phyloP scores from a whole-genome alignment of 1,284 basidiomycete genomes.

The Ceratobasidium theobromae region DNA sequence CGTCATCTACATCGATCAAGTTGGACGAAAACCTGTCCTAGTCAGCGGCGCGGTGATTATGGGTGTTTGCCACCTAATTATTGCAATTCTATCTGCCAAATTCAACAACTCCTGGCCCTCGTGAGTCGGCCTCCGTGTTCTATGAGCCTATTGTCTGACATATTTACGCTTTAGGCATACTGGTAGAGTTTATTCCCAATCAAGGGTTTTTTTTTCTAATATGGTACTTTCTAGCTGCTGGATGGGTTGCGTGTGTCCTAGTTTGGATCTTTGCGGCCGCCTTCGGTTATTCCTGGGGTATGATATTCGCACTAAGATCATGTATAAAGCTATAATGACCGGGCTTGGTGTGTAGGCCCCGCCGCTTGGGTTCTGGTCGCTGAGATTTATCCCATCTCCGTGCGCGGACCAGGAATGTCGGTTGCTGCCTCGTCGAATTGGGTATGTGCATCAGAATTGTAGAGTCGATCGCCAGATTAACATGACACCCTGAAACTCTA shows the following conservation, averaged over 20 bases:
- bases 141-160: no score
- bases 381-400: slow-evolving; percentile 58
- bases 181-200: slow-evolving; percentile 6
- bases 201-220: background rate
- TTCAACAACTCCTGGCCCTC: slow-evolving; percentile 55
- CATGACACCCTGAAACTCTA: slow-evolving; percentile 38
- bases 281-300: slow-evolving; percentile 69
- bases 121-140: slow-evolving; percentile 43
- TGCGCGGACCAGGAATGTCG: slow-evolving; percentile 68
- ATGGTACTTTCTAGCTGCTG: slow-evolving; percentile 48
- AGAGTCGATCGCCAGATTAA: background rate
- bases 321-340: background rate
- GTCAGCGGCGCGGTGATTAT: slow-evolving; percentile 70
- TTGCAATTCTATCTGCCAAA: slow-evolving; percentile 60
- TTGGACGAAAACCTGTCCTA: slow-evolving; percentile 68
- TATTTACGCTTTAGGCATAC: slow-evolving; percentile 28
- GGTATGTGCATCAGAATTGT: slow-evolving; percentile 45
- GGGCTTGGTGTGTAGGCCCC: slow-evolving; percentile 45
- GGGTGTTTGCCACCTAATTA: slow-evolving; percentile 66
- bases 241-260: slow-evolving; percentile 64
- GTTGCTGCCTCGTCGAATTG: slow-evolving; percentile 71
- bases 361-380: slow-evolving; percentile 68
- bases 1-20: slow-evolving; percentile 68
- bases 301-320: background rate
- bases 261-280: slow-evolving; percentile 66